Evolutionary conservation across 352 stramenopile species (phyloP).

Genomic region (Phytophthora sp.): DNA sequence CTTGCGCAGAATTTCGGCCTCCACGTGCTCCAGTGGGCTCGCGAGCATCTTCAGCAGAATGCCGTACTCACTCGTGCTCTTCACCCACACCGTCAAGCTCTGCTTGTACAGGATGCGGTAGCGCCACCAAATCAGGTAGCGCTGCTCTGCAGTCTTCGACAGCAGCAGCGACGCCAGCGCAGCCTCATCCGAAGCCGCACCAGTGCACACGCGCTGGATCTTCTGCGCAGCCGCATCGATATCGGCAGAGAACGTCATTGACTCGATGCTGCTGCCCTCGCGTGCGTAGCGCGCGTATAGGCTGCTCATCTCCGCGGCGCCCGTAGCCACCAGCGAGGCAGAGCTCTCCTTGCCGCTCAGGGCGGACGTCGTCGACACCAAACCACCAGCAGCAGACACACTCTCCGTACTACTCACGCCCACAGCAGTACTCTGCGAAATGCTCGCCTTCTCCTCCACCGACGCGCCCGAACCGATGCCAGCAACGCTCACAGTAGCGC

Average conservation of each 20-base stretch:
- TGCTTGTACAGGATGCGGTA: slow-evolving; percentile 58
- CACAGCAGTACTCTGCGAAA: slow-evolving; percentile 7
- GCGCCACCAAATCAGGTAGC: slow-evolving; percentile 28
- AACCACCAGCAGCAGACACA: slow-evolving; percentile 1
- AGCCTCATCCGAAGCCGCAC: slow-evolving; percentile 24
- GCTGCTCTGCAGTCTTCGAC: slow-evolving; percentile 26
- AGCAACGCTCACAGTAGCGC: slow-evolving; percentile 13
- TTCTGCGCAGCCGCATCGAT: slow-evolving; percentile 51
- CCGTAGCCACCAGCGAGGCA: slow-evolving; percentile 2
- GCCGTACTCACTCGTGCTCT: slow-evolving; percentile 57
- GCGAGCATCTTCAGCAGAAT: slow-evolving; percentile 54
- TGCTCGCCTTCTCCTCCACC: slow-evolving; percentile 24
- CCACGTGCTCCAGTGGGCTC: slow-evolving; percentile 54
- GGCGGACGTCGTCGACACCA: slow-evolving; percentile 6
- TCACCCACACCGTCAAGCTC: slow-evolving; percentile 55
- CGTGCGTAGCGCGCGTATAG: slow-evolving; percentile 20
- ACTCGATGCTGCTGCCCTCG: slow-evolving; percentile 24
- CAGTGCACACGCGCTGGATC: slow-evolving; percentile 42
- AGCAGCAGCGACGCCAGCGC: slow-evolving; percentile 23
- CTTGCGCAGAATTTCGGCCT: slow-evolving; percentile 60
- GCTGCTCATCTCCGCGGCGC: slow-evolving; percentile 13
- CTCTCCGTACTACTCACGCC: slow-evolving; percentile 5
- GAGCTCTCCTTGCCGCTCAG: slow-evolving; percentile 4
- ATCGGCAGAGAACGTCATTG: slow-evolving; percentile 35
- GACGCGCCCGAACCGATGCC: slow-evolving; percentile 5